These are phyloP conservation scores for Lipomyces sp. DNA, from an alignment of 805 yeast genomes.

Conservation along the genomic window DNA sequence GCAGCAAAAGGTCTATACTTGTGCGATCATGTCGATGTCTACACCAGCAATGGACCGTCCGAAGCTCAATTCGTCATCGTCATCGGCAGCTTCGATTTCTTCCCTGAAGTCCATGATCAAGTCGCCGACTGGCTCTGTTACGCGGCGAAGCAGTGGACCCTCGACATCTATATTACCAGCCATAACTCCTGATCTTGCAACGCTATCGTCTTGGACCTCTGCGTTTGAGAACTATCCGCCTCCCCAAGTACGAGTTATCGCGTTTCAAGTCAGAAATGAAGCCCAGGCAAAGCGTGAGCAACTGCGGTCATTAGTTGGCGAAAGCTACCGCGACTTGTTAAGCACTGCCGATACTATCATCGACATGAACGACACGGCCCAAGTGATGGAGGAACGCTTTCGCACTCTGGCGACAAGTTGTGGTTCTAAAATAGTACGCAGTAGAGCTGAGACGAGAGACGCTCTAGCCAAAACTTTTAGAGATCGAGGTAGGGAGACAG, in stretches of 20 bases:
- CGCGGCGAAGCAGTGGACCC: constrained; percentile 2
- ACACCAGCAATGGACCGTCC: not conserved
- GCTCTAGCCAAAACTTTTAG: not conserved
- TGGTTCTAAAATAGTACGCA: constrained; percentile 16
- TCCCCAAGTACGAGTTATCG: constrained; percentile 33
- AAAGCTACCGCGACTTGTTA: constrained; percentile 34
- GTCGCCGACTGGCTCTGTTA: not conserved
- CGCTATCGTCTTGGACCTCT: constrained; percentile 26
- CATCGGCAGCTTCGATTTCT: constrained; percentile 6
- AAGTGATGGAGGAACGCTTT: constrained; percentile 24
- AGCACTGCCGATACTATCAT: constrained; percentile 35
- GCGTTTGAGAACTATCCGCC: constrained; percentile 35
- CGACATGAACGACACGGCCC: constrained; percentile 26
- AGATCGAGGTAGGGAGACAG: constrained; percentile 9
- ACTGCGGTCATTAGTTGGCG: constrained; percentile 34
- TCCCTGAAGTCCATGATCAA: constrained; percentile 8
- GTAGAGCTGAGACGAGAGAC: constrained; percentile 13
- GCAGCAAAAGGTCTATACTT: not conserved
- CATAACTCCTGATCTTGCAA: constrained; percentile 13
- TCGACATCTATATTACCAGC: constrained; percentile 1
- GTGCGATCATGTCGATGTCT: not conserved
- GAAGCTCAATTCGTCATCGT: constrained; percentile 1
- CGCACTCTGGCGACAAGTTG: constrained; percentile 21
- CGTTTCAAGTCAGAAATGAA: constrained; percentile 27
- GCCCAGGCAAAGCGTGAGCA: constrained; percentile 33